phyloP scores from a whole-genome alignment of 2,329 filamentous ascomycete species.

The Anthostomella pinea region DNA sequence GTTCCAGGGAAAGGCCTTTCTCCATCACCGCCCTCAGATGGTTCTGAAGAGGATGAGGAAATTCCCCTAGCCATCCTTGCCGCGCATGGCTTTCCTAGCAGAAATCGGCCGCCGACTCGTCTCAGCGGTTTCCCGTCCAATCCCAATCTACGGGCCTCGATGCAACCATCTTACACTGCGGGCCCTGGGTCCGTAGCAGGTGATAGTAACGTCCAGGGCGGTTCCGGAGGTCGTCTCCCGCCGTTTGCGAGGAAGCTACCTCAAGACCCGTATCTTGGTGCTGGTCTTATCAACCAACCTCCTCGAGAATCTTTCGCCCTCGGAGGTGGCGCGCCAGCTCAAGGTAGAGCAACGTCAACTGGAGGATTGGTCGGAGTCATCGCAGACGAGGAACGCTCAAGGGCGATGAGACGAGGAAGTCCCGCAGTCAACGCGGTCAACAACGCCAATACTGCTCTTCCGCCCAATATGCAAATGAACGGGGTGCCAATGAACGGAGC shows the following conservation, averaged over 20 bases:
- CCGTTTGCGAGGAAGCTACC: slow-evolving; percentile 81
- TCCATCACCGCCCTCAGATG: slow-evolving; percentile 41
- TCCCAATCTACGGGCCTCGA: slow-evolving; percentile 64
- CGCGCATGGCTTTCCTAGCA: slow-evolving; percentile 83
- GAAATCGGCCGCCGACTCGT: slow-evolving; percentile 69
- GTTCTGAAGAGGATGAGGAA: slow-evolving; percentile 80
- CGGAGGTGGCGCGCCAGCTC: slow-evolving; percentile 51
- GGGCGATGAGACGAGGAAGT: slow-evolving; percentile 74
- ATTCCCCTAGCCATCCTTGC: slow-evolving; percentile 82
- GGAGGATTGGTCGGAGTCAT: slow-evolving; percentile 87
- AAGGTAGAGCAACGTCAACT: slow-evolving; percentile 51
- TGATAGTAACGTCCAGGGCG: slow-evolving; percentile 39
- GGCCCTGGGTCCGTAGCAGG: slow-evolving; percentile 57
- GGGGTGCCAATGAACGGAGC: slow-evolving; percentile 35
- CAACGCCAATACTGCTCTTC: slow-evolving; percentile 37
- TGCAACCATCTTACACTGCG: slow-evolving; percentile 43
- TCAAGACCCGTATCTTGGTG: slow-evolving; percentile 80
- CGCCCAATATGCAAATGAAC: slow-evolving; percentile 32
- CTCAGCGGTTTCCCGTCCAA: slow-evolving; percentile 65
- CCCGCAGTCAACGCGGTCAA: slow-evolving; percentile 68
- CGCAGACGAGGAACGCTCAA: slow-evolving; percentile 75
- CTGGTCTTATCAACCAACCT: slow-evolving; percentile 68
- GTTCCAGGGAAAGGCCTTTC: slow-evolving; percentile 34
- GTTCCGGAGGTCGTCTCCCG: slow-evolving; percentile 56
- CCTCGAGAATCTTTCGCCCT: slow-evolving; percentile 74